Conservation (phyloP, 345 rosid genomes). For the Durio zibethinus region DNA sequence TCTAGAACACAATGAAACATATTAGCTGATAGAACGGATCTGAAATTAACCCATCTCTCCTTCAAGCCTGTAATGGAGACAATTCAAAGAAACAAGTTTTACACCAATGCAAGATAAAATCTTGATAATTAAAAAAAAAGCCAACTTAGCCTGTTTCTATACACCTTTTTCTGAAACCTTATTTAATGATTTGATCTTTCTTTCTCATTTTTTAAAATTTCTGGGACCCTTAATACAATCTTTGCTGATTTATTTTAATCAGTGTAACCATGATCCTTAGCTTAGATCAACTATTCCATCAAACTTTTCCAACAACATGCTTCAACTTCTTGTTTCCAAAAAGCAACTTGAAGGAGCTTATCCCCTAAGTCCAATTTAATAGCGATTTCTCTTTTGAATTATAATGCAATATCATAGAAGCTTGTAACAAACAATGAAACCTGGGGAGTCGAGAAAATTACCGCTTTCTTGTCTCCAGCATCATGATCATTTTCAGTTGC, state of each 20-base stretch:
- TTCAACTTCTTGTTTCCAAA: background rate
- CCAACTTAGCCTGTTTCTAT: background rate
- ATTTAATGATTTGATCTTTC: background rate
- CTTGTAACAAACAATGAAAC: slow-evolving; percentile 3
- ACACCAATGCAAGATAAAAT: background rate
- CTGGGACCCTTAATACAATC: background rate
- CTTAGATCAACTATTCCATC: background rate
- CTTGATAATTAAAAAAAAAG: background rate
- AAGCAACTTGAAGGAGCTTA: background rate
- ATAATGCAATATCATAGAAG: background rate
- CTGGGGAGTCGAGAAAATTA: slow-evolving; percentile 19
- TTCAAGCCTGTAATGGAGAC: background rate
- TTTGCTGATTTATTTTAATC: background rate
- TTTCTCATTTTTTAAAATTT: background rate
- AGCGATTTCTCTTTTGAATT: background rate
- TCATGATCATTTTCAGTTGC: slow-evolving; percentile 37
- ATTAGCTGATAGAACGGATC: background rate
- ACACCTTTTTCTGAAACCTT: background rate
- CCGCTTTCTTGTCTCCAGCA: slow-evolving; percentile 34
- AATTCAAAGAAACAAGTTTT: background rate
- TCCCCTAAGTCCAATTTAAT: background rate
- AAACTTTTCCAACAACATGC: background rate
- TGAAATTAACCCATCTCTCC: background rate
- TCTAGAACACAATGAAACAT: background rate
- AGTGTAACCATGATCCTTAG: background rate